A percentile compares a stretch with the other conserved stretches of the same genome.
These are phyloP conservation scores for Knufia petricola DNA, from an alignment of 2,329 filamentous ascomycete genomes.

Conservation along the genomic window DNA sequence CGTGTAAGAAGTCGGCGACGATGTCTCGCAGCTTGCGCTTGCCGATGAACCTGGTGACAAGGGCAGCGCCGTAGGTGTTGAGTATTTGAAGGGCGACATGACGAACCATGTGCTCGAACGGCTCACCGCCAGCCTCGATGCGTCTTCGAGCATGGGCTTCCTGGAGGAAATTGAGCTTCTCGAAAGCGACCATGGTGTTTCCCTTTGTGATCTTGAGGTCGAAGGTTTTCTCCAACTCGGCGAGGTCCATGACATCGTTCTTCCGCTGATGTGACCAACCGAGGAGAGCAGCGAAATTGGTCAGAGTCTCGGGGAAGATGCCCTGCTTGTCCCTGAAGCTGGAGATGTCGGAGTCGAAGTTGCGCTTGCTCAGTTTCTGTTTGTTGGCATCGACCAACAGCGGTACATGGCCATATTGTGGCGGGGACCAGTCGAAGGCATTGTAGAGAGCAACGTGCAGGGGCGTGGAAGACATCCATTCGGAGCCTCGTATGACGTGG, in stretches of 20 bases:
- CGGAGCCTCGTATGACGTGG: constrained; percentile 84
- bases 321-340: constrained; percentile 48
- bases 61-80: constrained; percentile 16
- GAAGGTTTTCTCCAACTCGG: constrained; percentile 64
- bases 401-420: constrained; percentile 70
- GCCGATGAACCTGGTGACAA: constrained; percentile 14
- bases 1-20: constrained; percentile 41
- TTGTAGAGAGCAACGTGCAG: constrained; percentile 66
- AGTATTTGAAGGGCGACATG: constrained; percentile 19
- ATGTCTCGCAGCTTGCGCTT: constrained; percentile 36
- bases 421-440: constrained; percentile 64
- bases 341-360: constrained; percentile 54
- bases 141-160: constrained; percentile 52
- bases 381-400: constrained; percentile 59
- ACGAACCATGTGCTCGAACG: constrained; percentile 32
- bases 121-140: constrained; percentile 36
- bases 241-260: constrained; percentile 61
- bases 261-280: constrained; percentile 66
- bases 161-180: constrained; percentile 75
- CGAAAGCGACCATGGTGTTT: constrained; percentile 70
- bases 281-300: constrained; percentile 75
- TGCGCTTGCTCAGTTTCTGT: constrained; percentile 80
- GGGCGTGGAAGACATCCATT: constrained; percentile 94
- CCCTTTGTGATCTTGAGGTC: constrained; percentile 82
- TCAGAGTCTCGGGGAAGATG: constrained; percentile 54